Evolutionary conservation across 371 early-diverging fungal genomes (phyloP), one percentile per base, ranked within the genome.

Genomic region (Basidiobolus meristosporus): DNA sequence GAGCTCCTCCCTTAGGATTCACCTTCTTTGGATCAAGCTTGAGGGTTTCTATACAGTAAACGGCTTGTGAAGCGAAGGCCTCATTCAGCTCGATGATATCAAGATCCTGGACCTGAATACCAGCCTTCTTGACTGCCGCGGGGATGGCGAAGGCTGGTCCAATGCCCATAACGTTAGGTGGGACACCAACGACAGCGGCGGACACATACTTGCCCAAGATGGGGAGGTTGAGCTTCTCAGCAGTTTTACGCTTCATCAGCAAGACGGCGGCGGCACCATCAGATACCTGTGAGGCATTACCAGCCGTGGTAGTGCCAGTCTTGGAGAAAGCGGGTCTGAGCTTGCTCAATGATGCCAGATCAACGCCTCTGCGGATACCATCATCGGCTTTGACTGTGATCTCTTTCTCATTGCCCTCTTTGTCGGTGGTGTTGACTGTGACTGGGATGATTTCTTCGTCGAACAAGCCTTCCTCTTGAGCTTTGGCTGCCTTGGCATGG

Each of bases 191-290:
- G 33, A 72, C 82, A 18, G 87, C 78, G 29, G 82, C 85, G 39
- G 83, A 79, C 42, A 93, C 65, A 65, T 77, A 88, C 57, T 85
- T 85, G 56, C 86, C 97, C 40, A 84, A 36, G 47, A 90, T 76
- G 44, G 84, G 76, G 40, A 93, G 66, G 11, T 82, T 77, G 19
- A 89, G 69, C 68, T 80, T 80, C 52, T 78, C 62, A 15, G 98
- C 98, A 21, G 71, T 82, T 62, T 72, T 76, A 48, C 98, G 80
- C 65, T 81, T 84, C 84, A 87, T 87, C 59, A 98, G 59, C 39
- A 98, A 62, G 29, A 96, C 95, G 15, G 90, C 93, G 28, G 95
- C 96, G 32, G 97, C 97, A 56, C 97, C 98, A 59, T 98, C 98
- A 15, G 92, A 85, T 29, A 97, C 91, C 68, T 98, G 98, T 46